Evolutionary conservation across 2,329 filamentous ascomycete species (phyloP), one percentile per base, ranked within the genome.

Genomic region (Neurospora crassa): DNA sequence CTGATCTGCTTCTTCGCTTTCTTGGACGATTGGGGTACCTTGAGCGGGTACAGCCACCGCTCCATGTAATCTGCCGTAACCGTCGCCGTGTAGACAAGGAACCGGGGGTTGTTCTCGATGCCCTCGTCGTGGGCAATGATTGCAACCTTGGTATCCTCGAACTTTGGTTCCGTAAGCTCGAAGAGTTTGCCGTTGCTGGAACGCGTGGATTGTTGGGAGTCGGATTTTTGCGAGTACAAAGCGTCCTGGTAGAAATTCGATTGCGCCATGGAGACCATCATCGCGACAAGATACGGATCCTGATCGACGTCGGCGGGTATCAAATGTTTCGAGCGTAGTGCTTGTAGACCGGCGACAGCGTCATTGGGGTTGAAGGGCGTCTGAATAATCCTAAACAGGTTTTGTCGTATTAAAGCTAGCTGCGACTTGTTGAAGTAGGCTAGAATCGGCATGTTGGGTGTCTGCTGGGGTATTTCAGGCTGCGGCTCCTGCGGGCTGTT

Each of bases 261-360:
- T 74, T 89, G 87, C 8, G 87, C 87, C 84, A 89, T 86, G 67
- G 85, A 84, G 14, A 89, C 74, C 71, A 89, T 84, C 63, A 84
- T 81, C 24, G 83, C 86, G 5, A 86, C 79, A 43, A 88, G 80
- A 71, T 86, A 84, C 0, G 84, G 80, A 74, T 89, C 87, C 68
- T 86, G 83, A 68, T 88, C 83, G 1, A 77, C 72, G 68, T 88
- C 82, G 2, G 78, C 76, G 0, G 87, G 87, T 3, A 84, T 71
- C 4, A 88, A 79, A 67, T 79, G 78, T 75, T 83, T 86, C 5
- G 83, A 81, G 1, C 86, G 82, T 16, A 86, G 76, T 42, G 79
- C 76, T 70, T 87, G 84, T 11, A 89, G 78, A 5, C 82, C 80
- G 67, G 79, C 76, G 6, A 89, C 85, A 0, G 86, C 83, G 4